A percentile compares a stretch with the other conserved stretches of the same genome.
These are phyloP conservation scores for Russula lepida DNA, from an alignment of 768 basidiomycete species.

Conservation along the genomic window DNA sequence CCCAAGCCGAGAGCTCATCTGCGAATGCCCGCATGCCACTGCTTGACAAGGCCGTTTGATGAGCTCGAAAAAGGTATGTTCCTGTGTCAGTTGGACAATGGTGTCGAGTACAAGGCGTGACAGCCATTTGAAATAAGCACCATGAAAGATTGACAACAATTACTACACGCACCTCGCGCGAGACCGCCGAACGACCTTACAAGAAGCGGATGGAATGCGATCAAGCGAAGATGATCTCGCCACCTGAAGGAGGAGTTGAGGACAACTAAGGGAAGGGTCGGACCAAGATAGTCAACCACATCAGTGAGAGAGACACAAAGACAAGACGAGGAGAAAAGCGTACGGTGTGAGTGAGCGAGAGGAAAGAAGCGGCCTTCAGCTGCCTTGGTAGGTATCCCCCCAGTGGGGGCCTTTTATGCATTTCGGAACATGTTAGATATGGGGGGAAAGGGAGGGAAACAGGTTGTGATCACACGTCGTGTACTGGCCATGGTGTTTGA, in stretches of 20 bases:
- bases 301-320: neutral
- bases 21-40: slow-evolving; percentile 23
- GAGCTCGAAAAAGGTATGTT: slow-evolving; percentile 21
- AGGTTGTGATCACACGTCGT: neutral
- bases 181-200: slow-evolving; percentile 34
- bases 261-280: neutral
- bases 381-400: neutral
- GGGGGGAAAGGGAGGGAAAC: neutral
- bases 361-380: neutral
- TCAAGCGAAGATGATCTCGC: slow-evolving; percentile 27
- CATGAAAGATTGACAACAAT: neutral
- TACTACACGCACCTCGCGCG: slow-evolving; percentile 24
- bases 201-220: slow-evolving; percentile 35
- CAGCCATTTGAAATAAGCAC: neutral
- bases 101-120: neutral
- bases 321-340: neutral
- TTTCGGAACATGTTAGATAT: slow-evolving; percentile 5
- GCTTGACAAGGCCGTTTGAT: slow-evolving; percentile 21
- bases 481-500: neutral
- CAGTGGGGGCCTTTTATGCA: slow-evolving; percentile 2
- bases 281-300: neutral
- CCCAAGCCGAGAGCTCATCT: slow-evolving; percentile 22
- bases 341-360: slow-evolving; percentile 11
- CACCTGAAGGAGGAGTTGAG: slow-evolving; percentile 22
- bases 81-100: neutral